phyloP scores from a whole-genome alignment of 495 filamentous ascomycete genomes.

The Aspergillus homomorphus region DNA sequence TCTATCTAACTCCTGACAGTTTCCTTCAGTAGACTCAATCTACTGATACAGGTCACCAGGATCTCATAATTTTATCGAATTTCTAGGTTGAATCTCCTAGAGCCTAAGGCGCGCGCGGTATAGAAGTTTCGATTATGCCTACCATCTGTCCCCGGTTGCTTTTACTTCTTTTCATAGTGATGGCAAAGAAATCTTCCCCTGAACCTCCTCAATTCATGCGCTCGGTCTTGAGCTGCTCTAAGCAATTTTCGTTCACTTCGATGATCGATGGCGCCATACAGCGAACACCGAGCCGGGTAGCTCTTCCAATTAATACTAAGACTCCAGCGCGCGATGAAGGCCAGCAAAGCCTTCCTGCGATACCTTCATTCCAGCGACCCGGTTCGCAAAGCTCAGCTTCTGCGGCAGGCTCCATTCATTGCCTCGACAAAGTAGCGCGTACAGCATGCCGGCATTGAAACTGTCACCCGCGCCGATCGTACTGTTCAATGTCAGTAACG shows the following conservation, averaged over 20 bases:
- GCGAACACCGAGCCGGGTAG: neutral
- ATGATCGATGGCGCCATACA: neutral
- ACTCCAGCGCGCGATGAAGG: conserved; percentile 36
- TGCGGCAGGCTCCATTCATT: conserved; percentile 48
- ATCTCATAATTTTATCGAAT: no score
- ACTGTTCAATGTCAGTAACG: conserved; percentile 35
- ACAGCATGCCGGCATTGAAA: conserved; percentile 70
- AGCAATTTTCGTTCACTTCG: neutral
- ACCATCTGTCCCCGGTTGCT: no score
- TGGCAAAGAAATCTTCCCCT: no score
- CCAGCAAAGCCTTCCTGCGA: conserved; percentile 61
- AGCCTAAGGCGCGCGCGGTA: no score
- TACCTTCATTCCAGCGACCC: conserved; percentile 66
- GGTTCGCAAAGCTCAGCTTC: conserved; percentile 61
- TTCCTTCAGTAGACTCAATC: no score
- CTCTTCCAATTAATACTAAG: neutral
- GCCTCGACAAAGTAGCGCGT: conserved; percentile 50
- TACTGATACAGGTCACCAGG: no score
- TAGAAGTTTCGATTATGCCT: no score
- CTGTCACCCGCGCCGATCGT: conserved; percentile 72
- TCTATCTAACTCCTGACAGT: no score
- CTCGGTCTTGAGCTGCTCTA: neutral
- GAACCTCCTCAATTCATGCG: no score
- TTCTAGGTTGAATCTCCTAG: no score
- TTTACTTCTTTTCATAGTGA: no score